Evolutionary conservation across 495 filamentous ascomycete species (phyloP).

Genomic region (Lindgomyces ingoldianus): DNA sequence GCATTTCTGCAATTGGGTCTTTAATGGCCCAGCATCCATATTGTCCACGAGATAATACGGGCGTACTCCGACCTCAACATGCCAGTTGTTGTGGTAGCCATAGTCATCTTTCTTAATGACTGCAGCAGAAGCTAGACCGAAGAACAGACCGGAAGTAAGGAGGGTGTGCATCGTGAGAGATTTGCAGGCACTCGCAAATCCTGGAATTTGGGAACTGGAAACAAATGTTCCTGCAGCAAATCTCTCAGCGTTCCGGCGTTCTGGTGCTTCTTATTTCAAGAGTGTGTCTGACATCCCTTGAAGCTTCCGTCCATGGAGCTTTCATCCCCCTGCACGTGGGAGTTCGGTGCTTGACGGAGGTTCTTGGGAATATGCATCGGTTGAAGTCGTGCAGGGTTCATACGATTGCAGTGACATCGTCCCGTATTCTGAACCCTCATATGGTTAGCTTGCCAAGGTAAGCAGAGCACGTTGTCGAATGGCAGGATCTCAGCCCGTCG

Average conservation of each 20-base stretch:
- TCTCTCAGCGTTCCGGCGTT: neutral
- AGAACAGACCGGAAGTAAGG: constrained; percentile 7
- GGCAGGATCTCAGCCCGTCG: too few species aligned
- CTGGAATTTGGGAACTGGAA: constrained; percentile 12
- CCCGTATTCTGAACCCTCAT: neutral
- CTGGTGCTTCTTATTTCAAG: constrained; percentile 6
- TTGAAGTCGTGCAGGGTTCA: constrained; percentile 5
- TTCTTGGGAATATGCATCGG: constrained; percentile 19
- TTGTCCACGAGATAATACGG: constrained; percentile 61
- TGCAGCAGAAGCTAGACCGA: constrained; percentile 18
- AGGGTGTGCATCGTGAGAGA: constrained; percentile 11
- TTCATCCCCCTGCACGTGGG: constrained; percentile 21
- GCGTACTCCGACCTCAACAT: constrained; percentile 56
- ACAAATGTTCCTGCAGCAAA: constrained; percentile 9
- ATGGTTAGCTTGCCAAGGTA: constrained; percentile 7
- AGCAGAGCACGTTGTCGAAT: constrained; percentile 27
- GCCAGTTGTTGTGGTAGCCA: constrained; percentile 23
- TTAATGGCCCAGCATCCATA: constrained; percentile 60
- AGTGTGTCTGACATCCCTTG: neutral
- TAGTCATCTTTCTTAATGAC: neutral
- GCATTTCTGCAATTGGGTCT: constrained; percentile 57
- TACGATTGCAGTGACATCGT: neutral
- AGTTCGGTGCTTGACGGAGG: neutral
- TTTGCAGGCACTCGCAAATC: neutral
- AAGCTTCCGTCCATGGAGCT: constrained; percentile 5